A percentile compares a stretch with the other conserved stretches of the same genome.
phyloP scores from a whole-genome alignment of 805 yeast genomes.

The Blastobotrys americana region DNA sequence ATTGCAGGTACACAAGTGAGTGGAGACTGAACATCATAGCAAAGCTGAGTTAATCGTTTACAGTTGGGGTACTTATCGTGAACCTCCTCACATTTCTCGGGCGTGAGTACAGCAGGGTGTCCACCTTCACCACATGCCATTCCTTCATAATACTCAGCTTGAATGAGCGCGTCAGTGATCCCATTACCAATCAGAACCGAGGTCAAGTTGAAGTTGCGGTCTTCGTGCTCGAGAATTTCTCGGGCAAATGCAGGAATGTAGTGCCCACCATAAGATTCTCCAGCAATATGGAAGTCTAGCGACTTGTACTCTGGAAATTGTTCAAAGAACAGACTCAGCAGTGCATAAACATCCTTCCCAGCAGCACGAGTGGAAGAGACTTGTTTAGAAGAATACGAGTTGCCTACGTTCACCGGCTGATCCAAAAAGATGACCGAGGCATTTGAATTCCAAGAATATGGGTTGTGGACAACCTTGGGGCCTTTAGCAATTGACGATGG shows the following conservation, averaged over 20 bases:
- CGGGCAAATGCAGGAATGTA: constrained; percentile 85
- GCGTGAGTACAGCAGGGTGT: constrained; percentile 62
- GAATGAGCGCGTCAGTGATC: constrained; percentile 75
- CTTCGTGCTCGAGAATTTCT: constrained; percentile 64
- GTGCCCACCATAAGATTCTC: constrained; percentile 88
- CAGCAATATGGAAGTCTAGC: constrained; percentile 74
- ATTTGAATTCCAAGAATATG: constrained; percentile 75
- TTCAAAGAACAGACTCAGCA: constrained; percentile 70
- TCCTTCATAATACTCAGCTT: constrained; percentile 72
- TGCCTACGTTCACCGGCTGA: constrained; percentile 85
- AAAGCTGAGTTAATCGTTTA: constrained; percentile 57
- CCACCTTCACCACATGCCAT: constrained; percentile 97
- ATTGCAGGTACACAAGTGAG: constrained; percentile 88
- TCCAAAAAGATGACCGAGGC: constrained; percentile 83
- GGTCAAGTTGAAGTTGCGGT: constrained; percentile 54
- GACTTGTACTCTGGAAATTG: constrained; percentile 54
- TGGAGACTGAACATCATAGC: constrained; percentile 63
- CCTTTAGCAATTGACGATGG: constrained; percentile 62
- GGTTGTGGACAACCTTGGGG: constrained; percentile 59
- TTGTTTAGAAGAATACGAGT: constrained; percentile 53
- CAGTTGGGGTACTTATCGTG: constrained; percentile 58
- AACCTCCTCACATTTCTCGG: constrained; percentile 69
- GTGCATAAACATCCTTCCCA: constrained; percentile 73
- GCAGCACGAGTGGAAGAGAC: constrained; percentile 75
- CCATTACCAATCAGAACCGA: constrained; percentile 90